Percentiles rank a stretch among this genome's conserved stretches.
Conservation (phyloP, 495 filamentous ascomycete species). For the Penicillium salamii region DNA sequence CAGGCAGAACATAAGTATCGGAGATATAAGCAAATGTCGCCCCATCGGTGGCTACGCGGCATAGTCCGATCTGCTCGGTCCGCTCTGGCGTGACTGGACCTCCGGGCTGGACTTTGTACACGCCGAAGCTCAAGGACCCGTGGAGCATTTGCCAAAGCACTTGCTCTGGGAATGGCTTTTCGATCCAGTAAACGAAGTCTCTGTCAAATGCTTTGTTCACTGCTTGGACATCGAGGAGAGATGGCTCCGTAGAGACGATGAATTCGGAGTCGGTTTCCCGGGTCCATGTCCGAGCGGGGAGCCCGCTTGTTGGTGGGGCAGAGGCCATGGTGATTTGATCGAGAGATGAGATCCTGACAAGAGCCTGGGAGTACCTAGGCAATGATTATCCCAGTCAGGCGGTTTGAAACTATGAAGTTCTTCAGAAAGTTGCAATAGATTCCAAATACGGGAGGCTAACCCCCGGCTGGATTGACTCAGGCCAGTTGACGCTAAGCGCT, state of each 20-base stretch:
- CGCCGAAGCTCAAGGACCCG: conserved; percentile 54
- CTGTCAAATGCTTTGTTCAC: conserved; percentile 49
- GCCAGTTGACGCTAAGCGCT: no score
- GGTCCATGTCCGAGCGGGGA: conserved; percentile 22
- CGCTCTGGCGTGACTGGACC: conserved; percentile 5
- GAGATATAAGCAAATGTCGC: conserved; percentile 68
- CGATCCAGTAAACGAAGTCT: conserved; percentile 56
- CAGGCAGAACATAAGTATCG: conserved; percentile 64
- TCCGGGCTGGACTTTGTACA: conserved; percentile 33
- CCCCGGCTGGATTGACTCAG: no score
- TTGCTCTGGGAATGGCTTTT: conserved; percentile 34
- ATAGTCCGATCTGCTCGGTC: conserved; percentile 53
- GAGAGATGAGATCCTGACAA: no score
- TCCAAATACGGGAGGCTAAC: no score
- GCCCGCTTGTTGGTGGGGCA: conserved; percentile 14
- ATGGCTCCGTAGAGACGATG: conserved; percentile 50
- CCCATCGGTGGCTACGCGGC: conserved; percentile 63
- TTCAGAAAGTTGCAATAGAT: no score
- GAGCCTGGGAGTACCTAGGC: no score
- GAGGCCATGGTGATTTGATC: conserved; percentile 21
- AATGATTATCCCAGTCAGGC: no score
- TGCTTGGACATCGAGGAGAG: conserved; percentile 47
- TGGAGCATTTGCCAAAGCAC: conserved; percentile 44
- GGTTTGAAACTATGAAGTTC: no score
- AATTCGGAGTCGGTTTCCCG: conserved; percentile 27